Percentiles rank a stretch among this genome's conserved stretches.
phyloP scores from a whole-genome alignment of 2,329 filamentous ascomycete genomes.

The Aureobasidium lini region DNA sequence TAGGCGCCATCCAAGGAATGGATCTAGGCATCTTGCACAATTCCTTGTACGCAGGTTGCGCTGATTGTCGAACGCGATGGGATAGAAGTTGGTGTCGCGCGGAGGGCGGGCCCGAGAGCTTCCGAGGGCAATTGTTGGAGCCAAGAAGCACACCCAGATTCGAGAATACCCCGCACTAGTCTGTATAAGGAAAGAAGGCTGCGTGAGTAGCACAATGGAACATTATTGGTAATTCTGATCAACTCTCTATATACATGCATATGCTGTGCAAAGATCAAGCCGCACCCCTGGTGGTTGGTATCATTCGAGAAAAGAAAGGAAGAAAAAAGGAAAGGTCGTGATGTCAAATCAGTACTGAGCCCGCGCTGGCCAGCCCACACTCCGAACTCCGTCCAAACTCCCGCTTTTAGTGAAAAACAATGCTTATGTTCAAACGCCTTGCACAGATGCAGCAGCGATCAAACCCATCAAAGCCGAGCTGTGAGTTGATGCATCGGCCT shows the following conservation, averaged over 20 bases:
- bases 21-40: slow-evolving; percentile 4
- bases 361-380: background rate
- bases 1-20: slow-evolving; percentile 5
- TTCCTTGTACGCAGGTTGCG: background rate
- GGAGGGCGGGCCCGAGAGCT: background rate
- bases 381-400: background rate
- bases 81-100: background rate
- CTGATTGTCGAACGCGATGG: background rate
- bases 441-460: slow-evolving; percentile 46
- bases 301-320: background rate
- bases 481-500: slow-evolving; percentile 52
- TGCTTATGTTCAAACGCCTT: background rate
- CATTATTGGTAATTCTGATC: slow-evolving; percentile 2
- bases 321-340: background rate
- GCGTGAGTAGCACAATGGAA: background rate
- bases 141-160: background rate
- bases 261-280: background rate
- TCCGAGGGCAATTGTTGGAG: background rate
- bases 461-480: slow-evolving; percentile 59
- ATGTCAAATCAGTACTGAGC: background rate
- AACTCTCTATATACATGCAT: background rate
- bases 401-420: background rate
- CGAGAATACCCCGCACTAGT: background rate
- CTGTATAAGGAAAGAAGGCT: background rate
- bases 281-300: background rate